Conservation (phyloP, 192 early-diverging fungal genomes). For the Globomyces pollinis-pini region DNA sequence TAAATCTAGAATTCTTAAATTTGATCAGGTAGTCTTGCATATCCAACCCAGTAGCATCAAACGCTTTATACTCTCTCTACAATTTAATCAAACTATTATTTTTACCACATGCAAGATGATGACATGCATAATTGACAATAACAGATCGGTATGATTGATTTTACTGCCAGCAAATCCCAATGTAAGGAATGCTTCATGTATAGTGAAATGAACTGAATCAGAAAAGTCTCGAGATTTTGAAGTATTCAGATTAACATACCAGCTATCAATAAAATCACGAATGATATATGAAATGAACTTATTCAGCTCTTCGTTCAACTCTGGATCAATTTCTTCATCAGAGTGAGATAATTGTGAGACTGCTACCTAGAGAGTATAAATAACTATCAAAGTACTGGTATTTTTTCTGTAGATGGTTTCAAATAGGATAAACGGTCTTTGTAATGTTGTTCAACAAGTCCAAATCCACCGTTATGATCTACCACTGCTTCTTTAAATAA, state of each 20-base stretch:
- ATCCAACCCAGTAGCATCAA: conserved; percentile 18
- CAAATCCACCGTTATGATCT: not conserved
- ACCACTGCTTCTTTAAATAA: conserved; percentile 6
- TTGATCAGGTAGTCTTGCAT: conserved; percentile 21
- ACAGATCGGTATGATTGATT: conserved; percentile 12
- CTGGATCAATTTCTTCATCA: not conserved
- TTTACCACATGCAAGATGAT: conserved; percentile 19
- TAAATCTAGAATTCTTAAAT: conserved; percentile 24
- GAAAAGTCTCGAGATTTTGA: conserved; percentile 30
- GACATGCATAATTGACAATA: conserved; percentile 22
- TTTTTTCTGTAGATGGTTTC: too few relatives aligned
- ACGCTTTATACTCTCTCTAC: conserved; percentile 28
- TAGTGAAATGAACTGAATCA: conserved; percentile 11
- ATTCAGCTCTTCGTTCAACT: conserved; percentile 7
- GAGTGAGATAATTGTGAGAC: too few relatives aligned
- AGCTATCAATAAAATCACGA: conserved; percentile 31
- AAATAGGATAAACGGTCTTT: too few relatives aligned
- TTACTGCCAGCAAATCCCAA: conserved; percentile 10
- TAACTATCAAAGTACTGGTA: too few relatives aligned
- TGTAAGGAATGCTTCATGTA: conserved; percentile 17
- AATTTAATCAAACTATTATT: conserved; percentile 14
- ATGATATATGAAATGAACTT: conserved; percentile 23
- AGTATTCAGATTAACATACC: conserved; percentile 30
- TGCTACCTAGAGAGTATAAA: not conserved
- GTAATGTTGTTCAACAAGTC: conserved; percentile 1